phyloP scores from a whole-genome alignment of 1,284 basidiomycete species.

The Anthracocystis panici-leucophaei region DNA sequence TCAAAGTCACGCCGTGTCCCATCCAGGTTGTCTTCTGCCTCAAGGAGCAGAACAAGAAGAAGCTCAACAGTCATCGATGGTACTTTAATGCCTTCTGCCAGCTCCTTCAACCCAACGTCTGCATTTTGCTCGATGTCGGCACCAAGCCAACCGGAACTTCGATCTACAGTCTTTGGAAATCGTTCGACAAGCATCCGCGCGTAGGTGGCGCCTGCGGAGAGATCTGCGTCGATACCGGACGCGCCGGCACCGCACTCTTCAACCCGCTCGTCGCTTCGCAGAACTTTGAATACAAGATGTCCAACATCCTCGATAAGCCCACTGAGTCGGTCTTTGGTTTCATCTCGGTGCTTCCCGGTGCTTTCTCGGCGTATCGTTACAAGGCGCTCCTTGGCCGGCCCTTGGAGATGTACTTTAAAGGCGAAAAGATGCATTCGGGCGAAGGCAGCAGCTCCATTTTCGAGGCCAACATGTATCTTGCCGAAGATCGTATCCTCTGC shows the following conservation, averaged over 20 bases:
- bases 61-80: conserved; percentile 67
- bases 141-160: conserved; percentile 78
- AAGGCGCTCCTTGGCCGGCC: conserved; percentile 87
- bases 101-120: conserved; percentile 80
- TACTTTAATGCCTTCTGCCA: conserved; percentile 70
- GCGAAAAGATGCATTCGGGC: conserved; percentile 76
- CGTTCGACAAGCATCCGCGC: conserved; percentile 93
- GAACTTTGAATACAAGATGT: conserved; percentile 69
- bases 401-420: conserved; percentile 91
- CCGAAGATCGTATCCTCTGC: conserved; percentile 66
- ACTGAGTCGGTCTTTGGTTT: conserved; percentile 83
- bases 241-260: conserved; percentile 74
- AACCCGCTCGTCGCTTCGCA: conserved; percentile 78
- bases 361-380: conserved; percentile 84
- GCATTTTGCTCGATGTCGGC: conserved; percentile 92
- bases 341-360: conserved; percentile 90
- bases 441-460: conserved; percentile 62
- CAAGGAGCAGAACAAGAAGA: conserved; percentile 68
- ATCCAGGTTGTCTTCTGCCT: conserved; percentile 68
- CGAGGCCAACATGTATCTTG: conserved; percentile 66
- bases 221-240: conserved; percentile 89
- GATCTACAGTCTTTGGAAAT: conserved; percentile 97
- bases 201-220: conserved; percentile 96
- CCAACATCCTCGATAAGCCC: conserved; percentile 72
- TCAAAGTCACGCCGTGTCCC: conserved; percentile 69